Evolutionary conservation across 2,329 filamentous ascomycete species (phyloP).

Genomic region (Colletotrichum sp.): DNA sequence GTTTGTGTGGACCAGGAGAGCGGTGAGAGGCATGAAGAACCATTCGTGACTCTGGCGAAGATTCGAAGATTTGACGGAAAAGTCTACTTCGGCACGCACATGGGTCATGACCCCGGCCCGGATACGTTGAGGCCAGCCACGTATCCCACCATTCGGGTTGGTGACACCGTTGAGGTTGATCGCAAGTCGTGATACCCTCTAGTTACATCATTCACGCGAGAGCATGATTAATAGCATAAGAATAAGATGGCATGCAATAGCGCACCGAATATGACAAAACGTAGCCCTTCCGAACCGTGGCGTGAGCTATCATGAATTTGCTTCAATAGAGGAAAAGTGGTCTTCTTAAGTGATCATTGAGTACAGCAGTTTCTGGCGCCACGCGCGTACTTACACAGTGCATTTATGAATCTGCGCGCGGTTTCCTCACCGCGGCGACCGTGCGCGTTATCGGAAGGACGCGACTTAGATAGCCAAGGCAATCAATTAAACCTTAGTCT

Average conservation of each 20-base stretch:
- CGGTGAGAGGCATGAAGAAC: conserved; percentile 79
- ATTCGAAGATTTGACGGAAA: conserved; percentile 83
- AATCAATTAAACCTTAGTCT: background rate
- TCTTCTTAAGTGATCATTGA: background rate
- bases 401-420: background rate
- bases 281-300: background rate
- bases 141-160: conserved; percentile 51
- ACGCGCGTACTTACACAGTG: background rate
- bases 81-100: conserved; percentile 88
- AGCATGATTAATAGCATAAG: background rate
- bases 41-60: conserved; percentile 86
- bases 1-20: conserved; percentile 90
- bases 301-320: background rate
- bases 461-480: background rate
- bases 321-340: background rate
- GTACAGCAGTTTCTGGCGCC: background rate
- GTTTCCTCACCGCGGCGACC: background rate
- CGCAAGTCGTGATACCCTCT: background rate
- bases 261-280: background rate
- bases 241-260: background rate
- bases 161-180: conserved; percentile 45
- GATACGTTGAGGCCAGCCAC: conserved; percentile 25
- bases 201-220: background rate
- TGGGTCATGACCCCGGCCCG: conserved; percentile 51
- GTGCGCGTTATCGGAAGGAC: background rate